Conservation (phyloP, 495 filamentous ascomycete genomes). For the Lophiostoma macrostomum region DNA sequence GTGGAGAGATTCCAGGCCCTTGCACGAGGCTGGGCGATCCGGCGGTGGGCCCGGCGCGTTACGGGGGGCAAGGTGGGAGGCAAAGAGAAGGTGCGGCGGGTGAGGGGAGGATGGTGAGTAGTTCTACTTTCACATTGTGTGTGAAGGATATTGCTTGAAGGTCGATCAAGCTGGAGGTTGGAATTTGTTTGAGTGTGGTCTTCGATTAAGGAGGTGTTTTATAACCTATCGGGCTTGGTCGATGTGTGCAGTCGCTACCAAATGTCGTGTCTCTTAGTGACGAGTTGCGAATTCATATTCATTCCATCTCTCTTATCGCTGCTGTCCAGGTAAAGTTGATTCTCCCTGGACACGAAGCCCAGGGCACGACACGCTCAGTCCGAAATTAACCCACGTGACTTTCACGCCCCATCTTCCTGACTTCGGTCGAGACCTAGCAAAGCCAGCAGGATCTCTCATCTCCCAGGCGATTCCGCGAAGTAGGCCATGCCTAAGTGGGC, state of each 20-base stretch:
- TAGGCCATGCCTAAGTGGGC: too few relatives aligned
- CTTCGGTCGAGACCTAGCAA: too few relatives aligned
- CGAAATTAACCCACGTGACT: too few relatives aligned
- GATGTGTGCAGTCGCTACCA: background rate
- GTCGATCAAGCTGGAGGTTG: background rate
- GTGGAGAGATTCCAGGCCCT: constrained; percentile 40
- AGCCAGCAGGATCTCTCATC: too few relatives aligned
- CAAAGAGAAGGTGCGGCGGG: constrained; percentile 27
- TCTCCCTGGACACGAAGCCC: too few relatives aligned
- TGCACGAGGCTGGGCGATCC: constrained; percentile 40
- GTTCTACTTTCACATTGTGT: too few relatives aligned
- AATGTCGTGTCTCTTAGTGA: background rate
- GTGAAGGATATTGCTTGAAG: background rate
- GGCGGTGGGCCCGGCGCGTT: constrained; percentile 29
- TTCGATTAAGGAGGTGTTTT: background rate
- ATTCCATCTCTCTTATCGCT: background rate
- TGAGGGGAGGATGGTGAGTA: constrained; percentile 23
- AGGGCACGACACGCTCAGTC: too few relatives aligned
- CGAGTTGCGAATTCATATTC: background rate
- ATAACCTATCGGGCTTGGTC: background rate
- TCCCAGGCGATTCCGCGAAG: too few relatives aligned
- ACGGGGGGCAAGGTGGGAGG: constrained; percentile 24
- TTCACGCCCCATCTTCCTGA: too few relatives aligned
- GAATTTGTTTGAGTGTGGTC: background rate
- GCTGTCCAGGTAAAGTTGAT: too few relatives aligned